Percentiles rank a stretch among this genome's conserved stretches.
Evolutionary conservation across 2,329 filamentous ascomycete species (phyloP).

Genomic region (Clonostachys rosea): DNA sequence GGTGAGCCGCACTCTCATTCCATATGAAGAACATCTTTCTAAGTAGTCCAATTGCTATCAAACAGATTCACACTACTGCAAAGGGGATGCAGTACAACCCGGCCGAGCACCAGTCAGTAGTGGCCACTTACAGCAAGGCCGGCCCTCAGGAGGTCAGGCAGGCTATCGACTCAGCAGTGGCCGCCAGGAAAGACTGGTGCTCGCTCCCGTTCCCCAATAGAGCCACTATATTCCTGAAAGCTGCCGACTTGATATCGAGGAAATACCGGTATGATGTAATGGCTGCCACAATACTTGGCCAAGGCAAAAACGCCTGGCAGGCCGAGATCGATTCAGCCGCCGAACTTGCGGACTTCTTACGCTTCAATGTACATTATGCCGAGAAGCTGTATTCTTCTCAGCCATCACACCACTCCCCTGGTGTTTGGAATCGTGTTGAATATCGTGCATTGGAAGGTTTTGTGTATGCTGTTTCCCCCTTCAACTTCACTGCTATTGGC

Average conservation of each 20-base stretch:
- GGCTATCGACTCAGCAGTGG: conserved; percentile 79
- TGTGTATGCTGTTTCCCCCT: conserved; percentile 88
- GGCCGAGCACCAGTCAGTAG: neutral
- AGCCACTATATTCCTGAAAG: conserved; percentile 91
- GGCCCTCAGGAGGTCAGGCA: conserved; percentile 66
- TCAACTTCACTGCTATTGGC: conserved; percentile 95
- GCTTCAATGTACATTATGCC: conserved; percentile 91
- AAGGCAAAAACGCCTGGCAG: conserved; percentile 98
- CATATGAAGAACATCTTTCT: no score
- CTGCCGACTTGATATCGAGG: conserved; percentile 79
- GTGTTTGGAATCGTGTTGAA: conserved; percentile 88
- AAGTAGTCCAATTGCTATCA: no score
- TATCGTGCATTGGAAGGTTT: conserved; percentile 89
- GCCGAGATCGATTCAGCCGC: conserved; percentile 97
- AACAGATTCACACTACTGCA: no score
- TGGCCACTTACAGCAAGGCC: neutral
- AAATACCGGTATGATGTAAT: conserved; percentile 97
- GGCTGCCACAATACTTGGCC: conserved; percentile 91
- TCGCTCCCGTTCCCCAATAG: conserved; percentile 82
- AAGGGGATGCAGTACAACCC: neutral
- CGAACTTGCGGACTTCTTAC: conserved; percentile 85
- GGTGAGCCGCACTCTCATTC: no score
- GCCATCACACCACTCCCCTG: conserved; percentile 74
- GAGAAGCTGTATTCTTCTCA: conserved; percentile 86
- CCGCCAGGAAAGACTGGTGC: conserved; percentile 81